phyloP scores from a whole-genome alignment of 1,284 basidiomycete species.

The Taiwanofungus camphoratus region DNA sequence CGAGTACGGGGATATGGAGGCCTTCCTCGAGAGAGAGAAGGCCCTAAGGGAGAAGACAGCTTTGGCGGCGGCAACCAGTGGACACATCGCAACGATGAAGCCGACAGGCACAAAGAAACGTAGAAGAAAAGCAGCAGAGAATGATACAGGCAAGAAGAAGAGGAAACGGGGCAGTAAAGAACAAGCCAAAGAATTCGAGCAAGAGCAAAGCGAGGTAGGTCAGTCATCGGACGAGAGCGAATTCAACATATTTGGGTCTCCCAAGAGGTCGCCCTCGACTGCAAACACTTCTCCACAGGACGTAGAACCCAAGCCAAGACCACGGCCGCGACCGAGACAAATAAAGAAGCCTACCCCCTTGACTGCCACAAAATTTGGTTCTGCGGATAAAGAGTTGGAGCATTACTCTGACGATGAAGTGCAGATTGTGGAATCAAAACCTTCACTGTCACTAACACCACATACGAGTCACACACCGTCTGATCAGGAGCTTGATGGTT shows the following conservation, averaged over 20 bases:
- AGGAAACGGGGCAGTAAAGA: constrained; percentile 17
- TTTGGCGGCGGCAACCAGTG: constrained; percentile 39
- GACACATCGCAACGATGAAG: constrained; percentile 51
- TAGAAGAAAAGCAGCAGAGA: constrained; percentile 33
- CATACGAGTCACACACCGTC: background rate
- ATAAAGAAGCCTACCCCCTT: background rate
- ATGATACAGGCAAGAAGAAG: constrained; percentile 21
- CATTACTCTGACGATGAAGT: background rate
- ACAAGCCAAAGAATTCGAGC: constrained; percentile 11
- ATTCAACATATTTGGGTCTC: constrained; percentile 21
- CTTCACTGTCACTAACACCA: background rate
- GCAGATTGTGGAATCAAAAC: background rate
- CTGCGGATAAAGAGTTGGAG: no score
- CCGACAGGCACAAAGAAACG: constrained; percentile 68
- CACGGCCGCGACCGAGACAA: constrained; percentile 23
- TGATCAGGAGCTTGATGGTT: background rate
- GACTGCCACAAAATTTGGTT: no score
- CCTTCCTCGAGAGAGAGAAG: constrained; percentile 76
- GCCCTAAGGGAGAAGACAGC: constrained; percentile 44
- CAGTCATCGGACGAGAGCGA: constrained; percentile 21
- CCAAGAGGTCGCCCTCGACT: constrained; percentile 18
- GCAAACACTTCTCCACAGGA: constrained; percentile 17
- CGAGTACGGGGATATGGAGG: constrained; percentile 69
- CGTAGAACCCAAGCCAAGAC: constrained; percentile 15
- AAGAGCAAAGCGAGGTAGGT: constrained; percentile 10